A percentile compares a stretch with the other conserved stretches of the same genome.
phyloP scores from a whole-genome alignment of 2,329 filamentous ascomycete species.

The Tolypocladium amazonense region DNA sequence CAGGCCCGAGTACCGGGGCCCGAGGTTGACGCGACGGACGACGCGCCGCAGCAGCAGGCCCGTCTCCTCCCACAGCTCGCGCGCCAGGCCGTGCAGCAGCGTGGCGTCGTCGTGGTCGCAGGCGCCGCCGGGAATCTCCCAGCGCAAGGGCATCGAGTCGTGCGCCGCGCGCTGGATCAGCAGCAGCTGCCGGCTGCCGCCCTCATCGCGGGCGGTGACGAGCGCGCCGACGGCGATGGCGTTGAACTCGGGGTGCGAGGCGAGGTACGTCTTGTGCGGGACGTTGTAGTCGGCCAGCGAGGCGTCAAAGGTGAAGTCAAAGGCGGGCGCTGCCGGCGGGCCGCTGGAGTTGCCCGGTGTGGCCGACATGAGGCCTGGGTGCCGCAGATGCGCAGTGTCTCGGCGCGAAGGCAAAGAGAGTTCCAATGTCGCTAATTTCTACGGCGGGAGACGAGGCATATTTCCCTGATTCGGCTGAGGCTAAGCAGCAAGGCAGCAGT shows the following conservation, averaged over 20 bases:
- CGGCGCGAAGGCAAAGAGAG: not conserved
- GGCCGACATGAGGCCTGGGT: not conserved
- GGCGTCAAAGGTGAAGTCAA: constrained; percentile 3
- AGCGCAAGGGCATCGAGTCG: constrained; percentile 25
- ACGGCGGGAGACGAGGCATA: not conserved
- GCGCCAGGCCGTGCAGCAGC: constrained; percentile 24
- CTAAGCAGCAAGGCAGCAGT: not conserved
- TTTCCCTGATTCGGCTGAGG: not conserved
- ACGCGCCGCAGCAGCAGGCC: constrained; percentile 18
- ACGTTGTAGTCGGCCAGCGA: constrained; percentile 2
- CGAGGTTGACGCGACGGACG: constrained; percentile 3
- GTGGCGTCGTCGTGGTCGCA: constrained; percentile 24
- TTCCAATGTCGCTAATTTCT: not conserved
- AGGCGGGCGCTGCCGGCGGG: not conserved
- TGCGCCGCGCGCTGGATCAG: constrained; percentile 26
- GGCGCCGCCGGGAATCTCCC: constrained; percentile 33
- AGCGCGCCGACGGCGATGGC: constrained; percentile 14
- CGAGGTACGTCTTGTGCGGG: not conserved
- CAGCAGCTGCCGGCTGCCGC: constrained; percentile 1
- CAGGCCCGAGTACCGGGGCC: no score
- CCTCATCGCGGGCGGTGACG: constrained; percentile 10
- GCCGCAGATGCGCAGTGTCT: not conserved
- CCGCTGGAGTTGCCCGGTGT: not conserved
- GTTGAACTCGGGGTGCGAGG: constrained; percentile 3
- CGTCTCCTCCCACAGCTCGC: constrained; percentile 33